A percentile compares a stretch with the other conserved stretches of the same genome.
phyloP scores from a whole-genome alignment of 1,284 basidiomycete genomes.

The Hemileccinum hortonii region DNA sequence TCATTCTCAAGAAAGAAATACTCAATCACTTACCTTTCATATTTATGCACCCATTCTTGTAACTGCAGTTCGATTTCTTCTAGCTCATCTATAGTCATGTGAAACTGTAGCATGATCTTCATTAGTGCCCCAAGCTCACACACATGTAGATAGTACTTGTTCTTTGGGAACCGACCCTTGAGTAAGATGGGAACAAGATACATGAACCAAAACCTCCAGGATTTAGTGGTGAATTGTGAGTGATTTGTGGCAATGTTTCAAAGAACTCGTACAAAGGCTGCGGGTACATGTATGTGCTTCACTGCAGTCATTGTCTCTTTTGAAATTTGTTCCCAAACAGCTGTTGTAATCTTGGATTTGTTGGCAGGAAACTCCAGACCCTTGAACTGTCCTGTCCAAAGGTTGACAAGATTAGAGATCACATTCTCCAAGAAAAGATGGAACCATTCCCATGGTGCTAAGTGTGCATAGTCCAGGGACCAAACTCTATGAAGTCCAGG shows the following conservation, averaged over 20 bases:
- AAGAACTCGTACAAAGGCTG: conserved; percentile 5
- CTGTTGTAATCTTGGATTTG: no score
- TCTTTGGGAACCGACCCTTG: neutral
- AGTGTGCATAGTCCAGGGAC: conserved; percentile 21
- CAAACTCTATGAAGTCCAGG: conserved; percentile 18
- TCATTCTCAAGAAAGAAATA: neutral
- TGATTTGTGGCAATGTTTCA: conserved; percentile 1
- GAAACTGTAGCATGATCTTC: conserved; percentile 6
- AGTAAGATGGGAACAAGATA: conserved; percentile 8
- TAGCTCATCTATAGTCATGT: no score
- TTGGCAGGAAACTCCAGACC: no score
- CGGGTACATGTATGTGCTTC: no score
- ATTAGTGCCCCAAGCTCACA: conserved; percentile 8
- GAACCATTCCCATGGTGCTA: conserved; percentile 34
- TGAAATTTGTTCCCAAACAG: no score
- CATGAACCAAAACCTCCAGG: conserved; percentile 17
- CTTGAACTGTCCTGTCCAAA: conserved; percentile 35
- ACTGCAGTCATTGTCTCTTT: no score
- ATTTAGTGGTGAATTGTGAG: conserved; percentile 4
- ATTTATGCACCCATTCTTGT: conserved; percentile 9
- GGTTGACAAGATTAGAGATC: conserved; percentile 20
- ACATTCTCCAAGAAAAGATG: conserved; percentile 33
- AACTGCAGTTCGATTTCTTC: no score
- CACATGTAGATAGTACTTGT: conserved; percentile 15
- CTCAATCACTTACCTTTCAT: conserved; percentile 1